Conservation (phyloP, 169 alveolate genomes). For the Sarcocystis neurona region DNA sequence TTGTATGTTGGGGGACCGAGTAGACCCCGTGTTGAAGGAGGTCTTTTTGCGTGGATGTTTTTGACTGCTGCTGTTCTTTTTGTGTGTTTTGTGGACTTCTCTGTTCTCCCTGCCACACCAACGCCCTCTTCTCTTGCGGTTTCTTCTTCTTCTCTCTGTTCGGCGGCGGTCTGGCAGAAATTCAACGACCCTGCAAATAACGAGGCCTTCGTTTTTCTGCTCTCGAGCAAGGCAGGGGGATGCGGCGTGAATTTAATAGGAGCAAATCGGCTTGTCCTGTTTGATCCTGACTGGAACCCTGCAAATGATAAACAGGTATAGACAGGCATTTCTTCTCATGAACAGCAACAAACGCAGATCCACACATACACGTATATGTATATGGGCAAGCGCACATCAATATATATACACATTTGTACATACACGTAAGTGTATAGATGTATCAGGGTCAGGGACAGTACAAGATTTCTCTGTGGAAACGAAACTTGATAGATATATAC, state of each 20-base stretch:
- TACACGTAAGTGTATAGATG: too few species aligned
- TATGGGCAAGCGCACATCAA: too few species aligned
- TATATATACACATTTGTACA: too few species aligned
- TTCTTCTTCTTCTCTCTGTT: too few species aligned
- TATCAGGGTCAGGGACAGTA: too few species aligned
- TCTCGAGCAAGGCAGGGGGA: conserved; percentile 98
- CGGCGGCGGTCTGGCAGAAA: conserved; percentile 63
- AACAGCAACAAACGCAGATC: background rate
- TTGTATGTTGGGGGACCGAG: too few species aligned
- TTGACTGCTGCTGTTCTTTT: too few species aligned
- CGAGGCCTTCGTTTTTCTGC: conserved; percentile 85
- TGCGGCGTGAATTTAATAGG: conserved; percentile 97
- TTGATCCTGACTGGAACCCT: conserved; percentile 99
- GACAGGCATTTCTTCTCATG: background rate
- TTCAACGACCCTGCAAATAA: conserved; percentile 82
- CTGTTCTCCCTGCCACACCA: background rate
- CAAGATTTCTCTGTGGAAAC: too few species aligned
- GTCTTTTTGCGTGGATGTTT: too few species aligned
- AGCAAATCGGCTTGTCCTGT: conserved; percentile 94
- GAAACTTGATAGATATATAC: too few species aligned
- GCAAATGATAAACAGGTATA: conserved; percentile 96
- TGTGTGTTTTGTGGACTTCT: too few species aligned
- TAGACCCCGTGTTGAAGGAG: too few species aligned
- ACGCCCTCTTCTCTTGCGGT: background rate
- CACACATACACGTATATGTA: background rate